Base-by-base conservation (phyloP, 129 eudicot species). In the Kitagawia praeruptora region DNA sequence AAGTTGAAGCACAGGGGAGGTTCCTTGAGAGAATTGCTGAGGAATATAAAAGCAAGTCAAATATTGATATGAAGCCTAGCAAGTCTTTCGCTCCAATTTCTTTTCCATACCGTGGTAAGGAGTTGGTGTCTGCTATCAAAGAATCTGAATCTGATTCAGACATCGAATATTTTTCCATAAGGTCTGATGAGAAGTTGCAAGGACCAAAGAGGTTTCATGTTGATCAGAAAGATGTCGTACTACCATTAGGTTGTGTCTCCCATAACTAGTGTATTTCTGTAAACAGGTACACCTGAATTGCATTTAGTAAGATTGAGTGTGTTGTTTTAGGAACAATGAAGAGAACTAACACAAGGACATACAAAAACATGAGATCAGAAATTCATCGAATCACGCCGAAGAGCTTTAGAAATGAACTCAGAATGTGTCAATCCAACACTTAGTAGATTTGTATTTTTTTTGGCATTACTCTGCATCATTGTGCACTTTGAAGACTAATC, bases 1-100 rank as follows among this genome's bases (percentile, higher is more conserved):
- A 91, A 78, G 85, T 91, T 41, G 96, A 91, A 84, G 96, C 96
- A 72, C 96, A 91, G 72, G 82, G 88, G 31, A 89, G 89, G 77
- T 91, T 87, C 74, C 85, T 89, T 4, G 86, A 84, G 67, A 84
- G 81, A 82, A 89, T 91, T 23, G 82, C 83, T 0, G 91, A 89
- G 67, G 93, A 85, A 64, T 85, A 83, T 82, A 91, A 85, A 85
- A 82, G 41, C 81, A 76, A 85, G 49, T 84, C 91, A 28, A 80
- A 69, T 46, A 28, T 75, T 67, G 14, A 31, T 9, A 44, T 81
- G 21, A 91, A 84, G 78, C 80, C 86, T 31, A 74, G 53, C 86
- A 89, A 87, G 56, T 58, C 89, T n/a, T 83, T 77, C 71, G 84
- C 91, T 76, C 88, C 93, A 12, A 31, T 81, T 42, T 88, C 96